Evolutionary conservation across 2,329 filamentous ascomycete genomes (phyloP), one percentile per base, ranked within the genome.

Genomic region (Hypoxylon sp.): DNA sequence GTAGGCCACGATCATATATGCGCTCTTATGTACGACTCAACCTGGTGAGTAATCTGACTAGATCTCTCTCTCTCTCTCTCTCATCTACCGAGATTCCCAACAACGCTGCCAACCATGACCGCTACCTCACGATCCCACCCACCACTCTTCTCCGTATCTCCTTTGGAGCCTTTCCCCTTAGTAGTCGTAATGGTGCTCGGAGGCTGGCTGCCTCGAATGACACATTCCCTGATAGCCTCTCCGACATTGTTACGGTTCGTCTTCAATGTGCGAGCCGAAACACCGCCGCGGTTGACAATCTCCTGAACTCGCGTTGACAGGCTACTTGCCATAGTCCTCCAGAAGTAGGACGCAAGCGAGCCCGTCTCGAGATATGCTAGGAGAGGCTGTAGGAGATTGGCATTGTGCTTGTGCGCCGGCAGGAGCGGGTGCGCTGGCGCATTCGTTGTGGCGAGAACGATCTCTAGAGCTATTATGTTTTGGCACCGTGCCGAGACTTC

Each of bases 101-200:
- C 85, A 5, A 98, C 89, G 74, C 93, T 93, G 58, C 92, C 91
- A 46, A 97, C 92, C 95, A 98, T 98, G 53, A 98, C 95, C 1
- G 95, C 94, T 53, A 95, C 91, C 81, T 98, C 96, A 42, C 95
- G 88, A 76, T 98, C 95, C 93, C 94, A 98, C 62, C 84, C 87
- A 6, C 82, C 84, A 69, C 79, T 81, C 70, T 82, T 82, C 11
- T 82, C 81, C n/a, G 82, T 77, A 46, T 85, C 80, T 35, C 79
- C 79, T 72, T 78, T 83, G 66, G 72, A 75, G 66, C 66, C 70
- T 64, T 83, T 85, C 33, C 78, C 80, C 74, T 83, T 88, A 46
- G 79, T 78, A 7, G 77, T 78, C 2, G 78, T 73, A 50, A 89
- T 77, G 0, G 84, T 87, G 13, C 85, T 86, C 1, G 93, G 92